Conservation (phyloP, 345 rosid genomes). For the Eucalyptus camaldulensis region DNA sequence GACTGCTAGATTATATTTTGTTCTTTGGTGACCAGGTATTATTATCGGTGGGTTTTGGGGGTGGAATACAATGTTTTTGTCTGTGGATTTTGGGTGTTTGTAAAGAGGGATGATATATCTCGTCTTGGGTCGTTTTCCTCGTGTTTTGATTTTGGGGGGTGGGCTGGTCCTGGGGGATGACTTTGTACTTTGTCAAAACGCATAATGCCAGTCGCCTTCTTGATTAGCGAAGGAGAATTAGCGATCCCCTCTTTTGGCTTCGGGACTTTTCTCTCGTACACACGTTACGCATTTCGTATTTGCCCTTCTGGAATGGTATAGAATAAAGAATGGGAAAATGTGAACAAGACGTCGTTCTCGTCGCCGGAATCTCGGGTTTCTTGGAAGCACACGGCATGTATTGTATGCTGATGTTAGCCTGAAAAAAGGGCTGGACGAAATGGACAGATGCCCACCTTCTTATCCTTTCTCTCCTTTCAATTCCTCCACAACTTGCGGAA, state of each 20-base stretch:
- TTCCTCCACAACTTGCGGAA: neutral
- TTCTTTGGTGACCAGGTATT: neutral
- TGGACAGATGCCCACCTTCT: neutral
- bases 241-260: neutral
- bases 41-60: neutral
- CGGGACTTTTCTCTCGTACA: neutral
- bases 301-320: neutral
- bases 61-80: neutral
- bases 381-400: neutral
- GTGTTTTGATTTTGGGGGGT: neutral
- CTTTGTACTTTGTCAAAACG: neutral
- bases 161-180: neutral
- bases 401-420: neutral
- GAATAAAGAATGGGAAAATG: neutral
- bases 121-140: neutral
- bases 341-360: neutral
- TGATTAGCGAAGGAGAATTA: neutral
- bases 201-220: neutral
- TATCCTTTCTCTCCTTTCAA: neutral
- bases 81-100: neutral
- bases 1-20: neutral
- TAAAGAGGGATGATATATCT: neutral
- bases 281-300: neutral
- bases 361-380: neutral
- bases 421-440: neutral